Conservation (phyloP, 441 rosid genomes). For the Populus hybrid region DNA sequence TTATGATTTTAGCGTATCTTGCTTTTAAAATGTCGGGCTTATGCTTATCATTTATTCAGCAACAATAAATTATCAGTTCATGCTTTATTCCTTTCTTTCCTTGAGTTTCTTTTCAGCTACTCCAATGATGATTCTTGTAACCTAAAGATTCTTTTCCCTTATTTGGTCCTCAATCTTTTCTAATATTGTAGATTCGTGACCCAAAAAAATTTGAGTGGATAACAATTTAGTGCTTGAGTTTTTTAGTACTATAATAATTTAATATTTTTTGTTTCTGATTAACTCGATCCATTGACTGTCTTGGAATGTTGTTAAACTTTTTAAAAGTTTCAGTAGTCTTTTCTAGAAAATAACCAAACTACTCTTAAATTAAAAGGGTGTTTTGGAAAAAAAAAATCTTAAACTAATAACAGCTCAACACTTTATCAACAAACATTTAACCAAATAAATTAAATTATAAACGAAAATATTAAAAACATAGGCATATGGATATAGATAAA, state of each 20-base stretch:
- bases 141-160: slow-evolving; percentile 14
- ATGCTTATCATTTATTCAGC: slow-evolving; percentile 26
- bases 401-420: no score
- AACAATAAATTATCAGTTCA: slow-evolving; percentile 5
- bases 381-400: no score
- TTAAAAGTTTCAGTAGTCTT: no score
- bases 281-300: no score
- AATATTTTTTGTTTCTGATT: no score
- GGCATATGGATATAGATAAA: no score
- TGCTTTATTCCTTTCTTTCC: slow-evolving; percentile 11
- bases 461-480: no score
- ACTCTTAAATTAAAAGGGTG: no score
- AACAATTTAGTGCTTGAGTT: not conserved
- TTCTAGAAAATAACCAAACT: no score
- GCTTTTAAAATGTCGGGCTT: slow-evolving; percentile 29
- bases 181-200: not conserved
- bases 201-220: not conserved
- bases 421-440: no score
- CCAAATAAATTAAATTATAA: no score
- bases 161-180: not conserved
- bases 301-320: no score
- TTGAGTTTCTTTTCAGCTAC: not conserved
- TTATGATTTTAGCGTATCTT: slow-evolving; percentile 11
- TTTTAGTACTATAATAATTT: not conserved
- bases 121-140: slow-evolving; percentile 16